Evolutionary conservation across 352 stramenopile species (phyloP).

Genomic region (Phytophthora boehmeriae): DNA sequence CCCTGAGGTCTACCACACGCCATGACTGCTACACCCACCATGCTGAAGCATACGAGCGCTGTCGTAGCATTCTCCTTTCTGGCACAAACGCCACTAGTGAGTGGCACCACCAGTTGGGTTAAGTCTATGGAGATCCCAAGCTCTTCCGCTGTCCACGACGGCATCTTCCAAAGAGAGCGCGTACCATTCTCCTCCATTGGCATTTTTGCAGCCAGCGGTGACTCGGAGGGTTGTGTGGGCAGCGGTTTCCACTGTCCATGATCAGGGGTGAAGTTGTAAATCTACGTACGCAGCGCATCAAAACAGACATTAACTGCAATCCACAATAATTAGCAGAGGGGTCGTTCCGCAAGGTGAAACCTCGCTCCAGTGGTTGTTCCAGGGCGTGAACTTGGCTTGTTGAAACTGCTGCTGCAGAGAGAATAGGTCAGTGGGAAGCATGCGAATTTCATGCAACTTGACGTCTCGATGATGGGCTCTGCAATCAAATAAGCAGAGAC

Average conservation of each 20-base stretch:
- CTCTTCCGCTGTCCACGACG: slow-evolving; percentile 46
- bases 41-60: slow-evolving; percentile 54
- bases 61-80: slow-evolving; percentile 29
- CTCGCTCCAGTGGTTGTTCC: slow-evolving; percentile 88
- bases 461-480: slow-evolving; percentile 81
- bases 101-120: slow-evolving; percentile 55
- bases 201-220: slow-evolving; percentile 38
- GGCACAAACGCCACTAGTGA: slow-evolving; percentile 45
- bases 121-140: slow-evolving; percentile 45
- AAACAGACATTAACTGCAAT: too few species aligned
- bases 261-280: slow-evolving; percentile 75
- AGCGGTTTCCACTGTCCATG: slow-evolving; percentile 57
- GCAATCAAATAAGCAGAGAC: slow-evolving; percentile 5
- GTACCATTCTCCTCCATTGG: slow-evolving; percentile 31
- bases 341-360: slow-evolving; percentile 18
- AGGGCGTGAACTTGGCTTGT: slow-evolving; percentile 70
- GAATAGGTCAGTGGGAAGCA: slow-evolving; percentile 76
- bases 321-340: too few species aligned
- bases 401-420: slow-evolving; percentile 74
- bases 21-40: slow-evolving; percentile 21
- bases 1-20: too few species aligned
- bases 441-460: slow-evolving; percentile 57
- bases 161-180: slow-evolving; percentile 56
- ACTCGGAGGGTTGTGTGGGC: slow-evolving; percentile 29
- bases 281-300: slow-evolving; percentile 34